Evolutionary conservation across 768 basidiomycete species (phyloP).

Genomic region (Phlegmacium glaucopus): DNA sequence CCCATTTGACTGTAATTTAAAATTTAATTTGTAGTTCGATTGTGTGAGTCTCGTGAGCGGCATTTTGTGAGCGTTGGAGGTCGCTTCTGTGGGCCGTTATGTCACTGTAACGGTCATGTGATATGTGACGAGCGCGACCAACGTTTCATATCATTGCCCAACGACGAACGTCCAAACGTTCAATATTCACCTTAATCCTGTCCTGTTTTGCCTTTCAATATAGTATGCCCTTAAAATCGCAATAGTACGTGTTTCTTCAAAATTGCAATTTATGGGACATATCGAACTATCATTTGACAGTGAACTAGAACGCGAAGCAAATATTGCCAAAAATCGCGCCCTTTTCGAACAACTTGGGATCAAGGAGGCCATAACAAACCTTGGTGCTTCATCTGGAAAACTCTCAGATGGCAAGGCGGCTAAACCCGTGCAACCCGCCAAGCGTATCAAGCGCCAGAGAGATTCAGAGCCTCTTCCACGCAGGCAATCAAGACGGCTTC

Average conservation of each 20-base stretch:
- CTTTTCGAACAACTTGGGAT: slow-evolving; percentile 71
- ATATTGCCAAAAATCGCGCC: slow-evolving; percentile 77
- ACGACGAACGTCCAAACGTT: not conserved
- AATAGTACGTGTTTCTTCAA: slow-evolving; percentile 40
- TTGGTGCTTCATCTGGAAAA: slow-evolving; percentile 44
- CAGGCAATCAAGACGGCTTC: slow-evolving; percentile 61
- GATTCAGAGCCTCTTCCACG: slow-evolving; percentile 43
- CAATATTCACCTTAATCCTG: not conserved
- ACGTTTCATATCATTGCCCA: not conserved
- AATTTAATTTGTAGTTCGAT: no score
- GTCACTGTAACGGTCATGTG: not conserved
- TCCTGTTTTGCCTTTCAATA: slow-evolving; percentile 1
- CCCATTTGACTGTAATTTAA: no score
- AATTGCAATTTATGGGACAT: not conserved
- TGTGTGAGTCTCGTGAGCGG: no score
- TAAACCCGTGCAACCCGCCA: slow-evolving; percentile 62
- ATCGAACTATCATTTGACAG: slow-evolving; percentile 18
- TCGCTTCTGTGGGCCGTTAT: not conserved
- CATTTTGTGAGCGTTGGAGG: no score
- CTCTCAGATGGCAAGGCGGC: slow-evolving; percentile 33
- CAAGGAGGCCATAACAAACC: slow-evolving; percentile 47
- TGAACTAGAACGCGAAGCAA: slow-evolving; percentile 75
- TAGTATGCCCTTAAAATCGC: slow-evolving; percentile 41
- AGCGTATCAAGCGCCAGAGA: slow-evolving; percentile 50
- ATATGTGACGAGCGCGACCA: not conserved